Evolutionary conservation across 2,329 filamentous ascomycete genomes (phyloP).

Genomic region (Cryphonectria nitschkei): DNA sequence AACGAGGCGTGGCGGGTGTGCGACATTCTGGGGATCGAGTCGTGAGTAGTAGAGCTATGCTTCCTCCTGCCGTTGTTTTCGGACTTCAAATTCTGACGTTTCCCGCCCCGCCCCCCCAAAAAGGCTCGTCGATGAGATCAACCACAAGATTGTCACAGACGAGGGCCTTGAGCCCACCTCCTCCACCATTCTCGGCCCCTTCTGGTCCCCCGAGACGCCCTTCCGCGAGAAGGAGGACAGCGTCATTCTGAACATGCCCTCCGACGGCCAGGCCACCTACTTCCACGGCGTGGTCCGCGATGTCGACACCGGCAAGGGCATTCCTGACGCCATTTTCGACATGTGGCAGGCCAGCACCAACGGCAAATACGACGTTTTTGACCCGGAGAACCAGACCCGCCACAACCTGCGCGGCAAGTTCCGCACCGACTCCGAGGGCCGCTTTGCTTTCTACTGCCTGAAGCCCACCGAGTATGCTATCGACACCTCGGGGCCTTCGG

Average conservation of each 20-base stretch:
- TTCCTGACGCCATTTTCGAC: constrained; percentile 55
- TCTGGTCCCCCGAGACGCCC: constrained; percentile 67
- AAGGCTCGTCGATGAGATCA: constrained; percentile 64
- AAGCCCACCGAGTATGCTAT: constrained; percentile 67
- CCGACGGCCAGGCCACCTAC: constrained; percentile 48
- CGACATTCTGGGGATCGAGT: constrained; percentile 66
- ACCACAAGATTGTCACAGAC: constrained; percentile 55
- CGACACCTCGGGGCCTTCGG: constrained; percentile 53
- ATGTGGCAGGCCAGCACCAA: constrained; percentile 68
- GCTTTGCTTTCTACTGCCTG: constrained; percentile 66
- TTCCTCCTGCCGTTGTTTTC: background rate
- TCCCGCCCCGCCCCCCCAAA: background rate
- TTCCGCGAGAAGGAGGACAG: constrained; percentile 56
- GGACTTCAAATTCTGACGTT: background rate
- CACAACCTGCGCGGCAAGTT: constrained; percentile 70
- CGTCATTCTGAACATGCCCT: constrained; percentile 52
- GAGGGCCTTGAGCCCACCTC: constrained; percentile 53
- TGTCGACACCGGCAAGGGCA: constrained; percentile 33
- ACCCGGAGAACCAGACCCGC: constrained; percentile 60
- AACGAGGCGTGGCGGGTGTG: constrained; percentile 68
- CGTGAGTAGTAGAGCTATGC: constrained; percentile 29
- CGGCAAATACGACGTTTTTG: constrained; percentile 62
- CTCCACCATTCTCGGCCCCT: constrained; percentile 69
- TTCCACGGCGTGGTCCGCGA: constrained; percentile 53
- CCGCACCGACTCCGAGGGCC: constrained; percentile 62